Percentiles rank a stretch among this genome's conserved stretches.
phyloP scores from a whole-genome alignment of 139 green algal species.

The Chlamydomonas incerta region DNA sequence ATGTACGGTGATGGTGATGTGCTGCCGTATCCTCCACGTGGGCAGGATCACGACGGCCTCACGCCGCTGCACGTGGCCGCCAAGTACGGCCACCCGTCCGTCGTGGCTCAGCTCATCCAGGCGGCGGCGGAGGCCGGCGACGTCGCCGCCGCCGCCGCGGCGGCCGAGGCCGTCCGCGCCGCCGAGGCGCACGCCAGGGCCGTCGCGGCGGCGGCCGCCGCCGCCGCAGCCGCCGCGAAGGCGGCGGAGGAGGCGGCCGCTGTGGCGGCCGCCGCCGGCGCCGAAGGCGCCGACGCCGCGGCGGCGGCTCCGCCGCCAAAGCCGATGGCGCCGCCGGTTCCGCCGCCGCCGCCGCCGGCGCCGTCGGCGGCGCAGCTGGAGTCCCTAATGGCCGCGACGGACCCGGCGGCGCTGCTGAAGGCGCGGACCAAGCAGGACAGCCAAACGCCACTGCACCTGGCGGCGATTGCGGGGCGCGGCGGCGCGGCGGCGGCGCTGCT shows the following conservation, averaged over 20 bases:
- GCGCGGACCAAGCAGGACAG: conserved; percentile 53
- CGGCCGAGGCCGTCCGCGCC: not conserved
- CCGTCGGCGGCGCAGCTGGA: conserved; percentile 1
- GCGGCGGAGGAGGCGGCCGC: not conserved
- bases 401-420: conserved; percentile 36
- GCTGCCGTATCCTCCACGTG: not conserved
- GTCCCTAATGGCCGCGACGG: not conserved
- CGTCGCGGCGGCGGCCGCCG: not conserved
- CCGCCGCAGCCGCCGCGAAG: not conserved
- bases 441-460: conserved; percentile 68
- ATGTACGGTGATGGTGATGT: too few species aligned
- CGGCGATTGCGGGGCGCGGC: conserved; percentile 56
- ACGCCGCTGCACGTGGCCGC: conserved; percentile 79
- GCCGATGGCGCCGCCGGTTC: too few species aligned
- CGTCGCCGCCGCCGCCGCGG: not conserved
- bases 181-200: not conserved
- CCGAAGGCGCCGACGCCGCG: not conserved
- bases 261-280: not conserved
- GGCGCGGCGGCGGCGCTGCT: conserved; percentile 47
- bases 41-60: conserved; percentile 78
- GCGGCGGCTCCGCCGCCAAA: not conserved
- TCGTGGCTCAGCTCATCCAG: not conserved
- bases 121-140: not conserved
- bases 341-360: not conserved
- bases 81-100: conserved; percentile 15